Evolutionary conservation across 2,329 filamentous ascomycete species (phyloP), one percentile per base, ranked within the genome.

Genomic region (Alternaria consortialis): DNA sequence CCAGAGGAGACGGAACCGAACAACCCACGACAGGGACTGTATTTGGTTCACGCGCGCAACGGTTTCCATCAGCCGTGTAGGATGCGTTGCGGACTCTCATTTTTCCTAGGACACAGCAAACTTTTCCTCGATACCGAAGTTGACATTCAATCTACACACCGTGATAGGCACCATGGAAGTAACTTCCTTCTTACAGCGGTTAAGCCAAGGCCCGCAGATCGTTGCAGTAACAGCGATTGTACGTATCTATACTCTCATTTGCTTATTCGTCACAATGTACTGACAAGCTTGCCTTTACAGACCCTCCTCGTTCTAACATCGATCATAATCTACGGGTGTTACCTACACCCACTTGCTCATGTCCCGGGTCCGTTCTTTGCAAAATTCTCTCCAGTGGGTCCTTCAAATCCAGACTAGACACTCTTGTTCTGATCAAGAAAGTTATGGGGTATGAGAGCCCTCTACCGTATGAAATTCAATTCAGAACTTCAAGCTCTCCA

Each of bases 401-500:
- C 17, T 36, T 37, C 15, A n/a, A 31, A n/a, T 37, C 15, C 15
- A 37, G 15, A 37, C 36, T 7, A 7, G 8, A 4, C 15, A 37
- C 15, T 37, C 7, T 37, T 37, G 7, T 37, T 12, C 47, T 50
- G 47, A 50, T 7, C 2, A n/a, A 25, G 12, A 36, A 50, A 50
- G 47, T 12, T 51, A 51, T 51, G 47, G 47, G 47, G 47, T 37
- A 51, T 51, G 47, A 51, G 15, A 27, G 47, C 47, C 5, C 32
- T 51, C 17, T 51, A 51, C 32, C 47, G 47, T 13, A 37, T 51
- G 47, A 51, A 51, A 27, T 51, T 51, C 32, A 51, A 51, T 51
- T 51, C 47, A 13, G 47, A 51, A 15, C 47, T 51, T 11, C 47
- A 51, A n/a, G 47, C 47, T 51, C 47, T 51, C 8, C 47, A 51